Evolutionary conservation across 179 eudicot genomes (phyloP).

Genomic region (Spinacia oleracea): DNA sequence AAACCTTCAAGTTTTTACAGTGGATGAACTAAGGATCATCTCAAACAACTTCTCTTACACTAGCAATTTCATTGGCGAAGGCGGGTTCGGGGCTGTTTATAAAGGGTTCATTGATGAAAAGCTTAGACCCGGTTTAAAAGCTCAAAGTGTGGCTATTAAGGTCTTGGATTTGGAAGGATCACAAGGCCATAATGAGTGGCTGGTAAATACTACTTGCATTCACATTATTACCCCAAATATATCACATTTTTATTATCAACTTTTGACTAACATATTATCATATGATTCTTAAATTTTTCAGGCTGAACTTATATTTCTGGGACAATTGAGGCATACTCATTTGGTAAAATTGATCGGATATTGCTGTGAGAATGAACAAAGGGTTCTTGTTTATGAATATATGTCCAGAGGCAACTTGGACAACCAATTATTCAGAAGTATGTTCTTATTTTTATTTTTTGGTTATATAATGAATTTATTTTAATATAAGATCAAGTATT

Average conservation of each 20-base stretch:
- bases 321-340: conserved; percentile 46
- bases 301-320: conserved; percentile 61
- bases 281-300: conserved; percentile 18
- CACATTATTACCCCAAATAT: neutral
- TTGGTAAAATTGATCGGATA: conserved; percentile 50
- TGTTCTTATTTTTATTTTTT: neutral
- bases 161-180: conserved; percentile 81
- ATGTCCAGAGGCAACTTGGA: conserved; percentile 49
- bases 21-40: conserved; percentile 63
- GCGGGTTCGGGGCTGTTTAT: conserved; percentile 92
- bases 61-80: conserved; percentile 78
- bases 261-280: neutral
- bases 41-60: conserved; percentile 60
- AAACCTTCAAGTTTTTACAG: conserved; percentile 61
- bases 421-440: conserved; percentile 46
- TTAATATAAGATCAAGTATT: no score
- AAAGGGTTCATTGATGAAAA: conserved; percentile 80
- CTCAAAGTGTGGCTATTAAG: conserved; percentile 91
- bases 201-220: conserved; percentile 48
- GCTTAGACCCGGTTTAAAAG: conserved; percentile 59
- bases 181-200: conserved; percentile 90
- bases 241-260: neutral
- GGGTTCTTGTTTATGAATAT: conserved; percentile 47
- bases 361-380: conserved; percentile 52
- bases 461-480: no score